A percentile compares a stretch with the other conserved stretches of the same genome.
phyloP scores from a whole-genome alignment of 257 asterid species.

The Henckelia pumila region DNA sequence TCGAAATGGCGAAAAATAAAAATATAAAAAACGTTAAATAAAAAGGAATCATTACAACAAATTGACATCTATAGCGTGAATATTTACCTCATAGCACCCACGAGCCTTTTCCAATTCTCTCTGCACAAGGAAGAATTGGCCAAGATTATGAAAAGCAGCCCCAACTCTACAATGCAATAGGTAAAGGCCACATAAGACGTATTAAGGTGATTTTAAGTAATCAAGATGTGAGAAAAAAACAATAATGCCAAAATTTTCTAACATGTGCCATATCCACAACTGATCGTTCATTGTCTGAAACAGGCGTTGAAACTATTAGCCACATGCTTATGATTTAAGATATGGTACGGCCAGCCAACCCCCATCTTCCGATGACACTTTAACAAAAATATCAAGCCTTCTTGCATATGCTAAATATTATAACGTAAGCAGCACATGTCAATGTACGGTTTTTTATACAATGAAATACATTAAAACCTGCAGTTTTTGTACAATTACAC shows the following conservation, averaged over 20 bases:
- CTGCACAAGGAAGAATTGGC: constrained; percentile 72
- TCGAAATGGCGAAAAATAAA: not conserved
- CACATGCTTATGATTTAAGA: too few relatives aligned
- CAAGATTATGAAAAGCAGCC: constrained; percentile 94
- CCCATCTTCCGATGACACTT: too few relatives aligned
- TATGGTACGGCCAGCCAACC: too few relatives aligned
- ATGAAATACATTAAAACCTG: constrained; percentile 17
- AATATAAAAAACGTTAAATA: not conserved
- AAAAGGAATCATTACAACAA: not conserved
- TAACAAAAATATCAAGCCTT: constrained; percentile 9
- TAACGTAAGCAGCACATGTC: not conserved
- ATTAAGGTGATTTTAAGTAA: not conserved
- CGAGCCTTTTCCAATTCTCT: constrained; percentile 68
- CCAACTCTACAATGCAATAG: constrained; percentile 62
- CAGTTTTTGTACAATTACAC: not conserved
- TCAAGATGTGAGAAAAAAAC: constrained; percentile 11
- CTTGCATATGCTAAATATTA: not conserved
- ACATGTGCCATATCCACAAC: not conserved
- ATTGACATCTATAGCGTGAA: constrained; percentile 3
- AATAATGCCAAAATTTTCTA: not conserved
- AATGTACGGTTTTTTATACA: not conserved
- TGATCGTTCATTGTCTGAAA: not conserved
- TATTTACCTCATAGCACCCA: constrained; percentile 73
- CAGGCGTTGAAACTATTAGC: too few relatives aligned
- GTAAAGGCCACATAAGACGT: constrained; percentile 7